phyloP scores from a whole-genome alignment of 1,284 basidiomycete genomes.

The Moesziomyces globuligerus region DNA sequence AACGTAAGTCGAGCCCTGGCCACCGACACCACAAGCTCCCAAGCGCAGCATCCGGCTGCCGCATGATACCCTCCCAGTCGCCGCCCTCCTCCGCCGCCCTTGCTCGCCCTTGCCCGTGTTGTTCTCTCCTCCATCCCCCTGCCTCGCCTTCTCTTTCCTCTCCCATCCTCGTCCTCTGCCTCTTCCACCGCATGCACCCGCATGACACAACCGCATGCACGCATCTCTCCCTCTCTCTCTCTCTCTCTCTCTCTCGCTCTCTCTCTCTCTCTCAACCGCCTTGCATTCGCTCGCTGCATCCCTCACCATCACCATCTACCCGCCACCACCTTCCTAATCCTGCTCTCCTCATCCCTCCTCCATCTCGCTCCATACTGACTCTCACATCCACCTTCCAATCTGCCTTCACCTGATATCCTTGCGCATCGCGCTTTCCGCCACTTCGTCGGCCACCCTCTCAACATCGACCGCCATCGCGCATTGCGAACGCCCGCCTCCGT shows the following conservation, averaged over 20 bases:
- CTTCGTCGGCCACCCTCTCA: background rate
- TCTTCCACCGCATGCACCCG: too few relatives aligned
- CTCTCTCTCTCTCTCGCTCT: background rate
- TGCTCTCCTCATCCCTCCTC: slow-evolving; percentile 5
- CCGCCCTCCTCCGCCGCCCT: background rate
- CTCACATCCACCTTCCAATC: too few relatives aligned
- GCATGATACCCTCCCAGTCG: slow-evolving; percentile 7
- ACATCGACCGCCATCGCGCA: background rate
- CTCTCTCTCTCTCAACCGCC: background rate
- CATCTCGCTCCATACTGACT: slow-evolving; percentile 14
- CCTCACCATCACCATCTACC: background rate
- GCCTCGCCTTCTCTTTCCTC: slow-evolving; percentile 1
- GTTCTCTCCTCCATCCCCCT: slow-evolving; percentile 15
- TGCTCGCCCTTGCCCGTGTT: too few relatives aligned
- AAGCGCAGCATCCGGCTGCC: background rate
- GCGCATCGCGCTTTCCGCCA: too few relatives aligned
- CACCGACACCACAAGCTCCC: too few relatives aligned
- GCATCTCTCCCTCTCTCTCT: slow-evolving; percentile 12
- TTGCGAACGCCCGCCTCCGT: slow-evolving; percentile 6
- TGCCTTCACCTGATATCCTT: too few relatives aligned
- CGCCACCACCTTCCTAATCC: slow-evolving; percentile 1
- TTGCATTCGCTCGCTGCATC: background rate
- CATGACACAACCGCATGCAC: slow-evolving; percentile 17
- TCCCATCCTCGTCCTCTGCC: slow-evolving; percentile 5
- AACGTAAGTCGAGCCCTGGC: too few relatives aligned